Evolutionary conservation across 139 green algal genomes (phyloP).

Genomic region (Ettlia oleoabundans): DNA sequence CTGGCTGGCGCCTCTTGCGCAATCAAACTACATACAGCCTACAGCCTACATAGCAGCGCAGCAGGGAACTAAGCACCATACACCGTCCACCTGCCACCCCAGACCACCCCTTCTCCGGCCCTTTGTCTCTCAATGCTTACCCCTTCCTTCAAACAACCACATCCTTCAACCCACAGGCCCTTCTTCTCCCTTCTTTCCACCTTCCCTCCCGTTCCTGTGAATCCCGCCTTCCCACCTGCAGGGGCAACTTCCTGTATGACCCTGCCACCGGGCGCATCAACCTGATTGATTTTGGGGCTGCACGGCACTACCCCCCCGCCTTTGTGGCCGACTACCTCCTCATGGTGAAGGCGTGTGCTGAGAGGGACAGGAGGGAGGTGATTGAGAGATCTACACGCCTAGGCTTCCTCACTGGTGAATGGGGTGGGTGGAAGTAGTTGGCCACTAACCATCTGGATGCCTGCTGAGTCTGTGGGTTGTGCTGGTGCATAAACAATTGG

Average conservation of each 20-base stretch:
- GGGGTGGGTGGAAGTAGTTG: no score
- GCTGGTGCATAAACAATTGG: not conserved
- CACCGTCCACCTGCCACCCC: not conserved
- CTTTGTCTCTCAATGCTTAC: not conserved
- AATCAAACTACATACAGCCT: no score
- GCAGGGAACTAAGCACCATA: not conserved
- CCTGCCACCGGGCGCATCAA: constrained; percentile 64
- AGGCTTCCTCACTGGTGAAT: constrained; percentile 91
- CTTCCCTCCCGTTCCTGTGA: not conserved
- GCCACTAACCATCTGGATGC: no score
- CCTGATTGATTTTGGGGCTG: constrained; percentile 96
- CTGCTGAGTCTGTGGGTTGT: not conserved
- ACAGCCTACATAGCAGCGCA: no score
- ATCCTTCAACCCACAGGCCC: no score
- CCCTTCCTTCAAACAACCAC: no score
- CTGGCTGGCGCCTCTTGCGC: not conserved
- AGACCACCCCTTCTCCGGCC: not conserved
- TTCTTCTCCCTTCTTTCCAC: no score
- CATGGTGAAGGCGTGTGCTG: constrained; percentile 93
- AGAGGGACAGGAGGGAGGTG: constrained; percentile 71
- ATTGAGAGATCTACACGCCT: constrained; percentile 75
- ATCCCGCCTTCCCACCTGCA: not conserved
- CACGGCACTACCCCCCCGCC: constrained; percentile 70
- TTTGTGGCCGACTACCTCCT: constrained; percentile 88
- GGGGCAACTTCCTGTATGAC: constrained; percentile 98